phyloP scores from a whole-genome alignment of 2,329 filamentous ascomycete species.

The Talaromyces sp. region DNA sequence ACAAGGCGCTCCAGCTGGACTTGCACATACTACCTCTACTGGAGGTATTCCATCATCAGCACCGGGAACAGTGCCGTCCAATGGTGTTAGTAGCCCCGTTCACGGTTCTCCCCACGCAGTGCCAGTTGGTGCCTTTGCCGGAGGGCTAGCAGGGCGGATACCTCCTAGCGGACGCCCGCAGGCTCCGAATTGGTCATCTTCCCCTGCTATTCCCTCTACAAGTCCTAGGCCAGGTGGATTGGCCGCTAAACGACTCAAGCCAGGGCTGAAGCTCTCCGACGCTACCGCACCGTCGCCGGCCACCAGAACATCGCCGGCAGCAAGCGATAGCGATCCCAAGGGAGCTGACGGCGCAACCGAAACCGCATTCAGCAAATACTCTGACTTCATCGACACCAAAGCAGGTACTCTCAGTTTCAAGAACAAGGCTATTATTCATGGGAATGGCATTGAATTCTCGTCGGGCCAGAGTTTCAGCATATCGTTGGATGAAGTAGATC shows the following conservation, averaged over 20 bases:
- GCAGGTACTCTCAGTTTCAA: constrained; percentile 90
- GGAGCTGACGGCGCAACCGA: constrained; percentile 30
- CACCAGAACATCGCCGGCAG: constrained; percentile 39
- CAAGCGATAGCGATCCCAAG: constrained; percentile 15
- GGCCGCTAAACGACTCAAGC: constrained; percentile 50
- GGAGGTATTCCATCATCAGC: constrained; percentile 31
- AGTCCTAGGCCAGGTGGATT: constrained; percentile 47
- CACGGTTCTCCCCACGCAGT: constrained; percentile 20
- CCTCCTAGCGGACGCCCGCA: constrained; percentile 31
- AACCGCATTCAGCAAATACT: constrained; percentile 64
- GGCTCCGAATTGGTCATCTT: constrained; percentile 35
- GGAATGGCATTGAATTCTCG: constrained; percentile 86
- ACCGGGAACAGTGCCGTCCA: constrained; percentile 20
- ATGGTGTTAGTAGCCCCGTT: constrained; percentile 14
- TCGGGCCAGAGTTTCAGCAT: constrained; percentile 89
- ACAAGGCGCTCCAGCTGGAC: constrained; percentile 54
- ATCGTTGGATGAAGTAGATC: constrained; percentile 92
- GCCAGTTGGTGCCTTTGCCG: constrained; percentile 30
- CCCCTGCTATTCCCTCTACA: constrained; percentile 35
- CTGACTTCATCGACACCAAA: constrained; percentile 85
- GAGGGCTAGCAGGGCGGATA: constrained; percentile 33
- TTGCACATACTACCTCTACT: constrained; percentile 36
- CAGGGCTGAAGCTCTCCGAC: constrained; percentile 50
- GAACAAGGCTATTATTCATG: constrained; percentile 85
- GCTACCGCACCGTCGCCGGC: constrained; percentile 51